These are phyloP conservation scores for Rhynchospora pubera DNA, from an alignment of 176 grass and related monocot genomes.

Conservation along the genomic window DNA sequence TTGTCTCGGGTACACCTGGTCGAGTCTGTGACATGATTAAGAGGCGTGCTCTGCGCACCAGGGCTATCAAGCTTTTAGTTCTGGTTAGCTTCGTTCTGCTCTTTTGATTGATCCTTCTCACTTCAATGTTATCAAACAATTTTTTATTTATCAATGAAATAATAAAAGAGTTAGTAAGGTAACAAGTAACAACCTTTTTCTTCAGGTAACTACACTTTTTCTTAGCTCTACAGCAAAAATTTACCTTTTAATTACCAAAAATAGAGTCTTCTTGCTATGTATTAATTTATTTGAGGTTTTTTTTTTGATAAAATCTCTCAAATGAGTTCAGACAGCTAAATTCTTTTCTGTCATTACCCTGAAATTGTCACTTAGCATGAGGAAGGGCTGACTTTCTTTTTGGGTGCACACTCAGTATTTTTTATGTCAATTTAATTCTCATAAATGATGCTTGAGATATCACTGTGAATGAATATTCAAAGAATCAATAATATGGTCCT, in stretches of 20 bases:
- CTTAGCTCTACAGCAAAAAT: not conserved
- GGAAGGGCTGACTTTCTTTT: not conserved
- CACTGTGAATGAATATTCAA: not conserved
- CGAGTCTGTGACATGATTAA: slow-evolving; percentile 89
- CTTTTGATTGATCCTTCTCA: not conserved
- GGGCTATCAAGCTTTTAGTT: slow-evolving; percentile 74
- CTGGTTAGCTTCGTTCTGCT: slow-evolving; percentile 35
- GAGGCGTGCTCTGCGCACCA: slow-evolving; percentile 68
- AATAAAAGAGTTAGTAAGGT: not conserved
- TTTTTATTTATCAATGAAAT: not conserved
- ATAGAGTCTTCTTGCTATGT: not conserved
- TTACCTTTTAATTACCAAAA: not conserved
- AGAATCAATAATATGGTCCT: not conserved
- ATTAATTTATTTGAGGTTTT: not conserved
- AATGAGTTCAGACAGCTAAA: not conserved
- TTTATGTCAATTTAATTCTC: not conserved
- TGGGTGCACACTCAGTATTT: not conserved
- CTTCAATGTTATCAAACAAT: not conserved
- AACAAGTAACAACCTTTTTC: not conserved
- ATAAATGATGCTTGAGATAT: not conserved
- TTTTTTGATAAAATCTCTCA: not conserved
- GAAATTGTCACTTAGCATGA: not conserved
- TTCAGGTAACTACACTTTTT: not conserved
- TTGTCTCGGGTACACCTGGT: slow-evolving; percentile 79
- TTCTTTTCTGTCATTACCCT: not conserved